A percentile compares a stretch with the other conserved stretches of the same genome.
These are phyloP conservation scores for Zymoseptoria passerinii DNA, from an alignment of 2,329 filamentous ascomycete species.

Conservation along the genomic window DNA sequence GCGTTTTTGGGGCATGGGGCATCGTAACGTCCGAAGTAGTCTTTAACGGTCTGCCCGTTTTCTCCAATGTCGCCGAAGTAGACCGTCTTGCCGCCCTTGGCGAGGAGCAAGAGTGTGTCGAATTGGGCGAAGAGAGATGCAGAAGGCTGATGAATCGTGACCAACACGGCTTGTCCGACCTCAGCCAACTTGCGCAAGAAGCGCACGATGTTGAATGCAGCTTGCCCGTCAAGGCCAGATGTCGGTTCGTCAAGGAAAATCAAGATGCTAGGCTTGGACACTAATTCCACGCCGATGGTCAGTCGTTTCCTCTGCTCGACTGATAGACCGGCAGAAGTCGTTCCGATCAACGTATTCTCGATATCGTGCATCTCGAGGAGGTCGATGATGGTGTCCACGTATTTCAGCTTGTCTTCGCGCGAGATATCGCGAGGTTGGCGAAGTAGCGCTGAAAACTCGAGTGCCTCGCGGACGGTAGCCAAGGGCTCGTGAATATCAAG, in stretches of 20 bases:
- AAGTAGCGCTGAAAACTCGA: slow-evolving; percentile 57
- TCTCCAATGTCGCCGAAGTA: slow-evolving; percentile 54
- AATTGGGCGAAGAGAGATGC: slow-evolving; percentile 58
- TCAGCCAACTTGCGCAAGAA: slow-evolving; percentile 59
- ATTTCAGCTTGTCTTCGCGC: slow-evolving; percentile 54
- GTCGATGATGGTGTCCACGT: slow-evolving; percentile 54
- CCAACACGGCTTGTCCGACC: slow-evolving; percentile 57
- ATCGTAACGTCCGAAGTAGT: slow-evolving; percentile 47
- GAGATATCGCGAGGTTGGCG: slow-evolving; percentile 52
- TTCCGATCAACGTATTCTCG: slow-evolving; percentile 56
- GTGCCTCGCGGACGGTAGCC: slow-evolving; percentile 57
- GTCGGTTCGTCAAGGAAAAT: slow-evolving; percentile 56
- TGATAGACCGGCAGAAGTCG: slow-evolving; percentile 45
- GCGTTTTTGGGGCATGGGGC: slow-evolving; percentile 42
- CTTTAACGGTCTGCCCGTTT: slow-evolving; percentile 31
- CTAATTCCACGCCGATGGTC: slow-evolving; percentile 49
- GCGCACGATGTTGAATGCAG: slow-evolving; percentile 56
- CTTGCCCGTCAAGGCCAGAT: slow-evolving; percentile 52
- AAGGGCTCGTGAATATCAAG: slow-evolving; percentile 61
- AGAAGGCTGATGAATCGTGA: slow-evolving; percentile 63
- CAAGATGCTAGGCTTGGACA: slow-evolving; percentile 49
- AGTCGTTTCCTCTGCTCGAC: slow-evolving; percentile 49
- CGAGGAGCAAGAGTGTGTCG: slow-evolving; percentile 55
- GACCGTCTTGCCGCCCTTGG: slow-evolving; percentile 54
- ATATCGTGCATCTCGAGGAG: slow-evolving; percentile 59